Conservation (phyloP, 495 filamentous ascomycete genomes). For the Aspergillus baeticus region DNA sequence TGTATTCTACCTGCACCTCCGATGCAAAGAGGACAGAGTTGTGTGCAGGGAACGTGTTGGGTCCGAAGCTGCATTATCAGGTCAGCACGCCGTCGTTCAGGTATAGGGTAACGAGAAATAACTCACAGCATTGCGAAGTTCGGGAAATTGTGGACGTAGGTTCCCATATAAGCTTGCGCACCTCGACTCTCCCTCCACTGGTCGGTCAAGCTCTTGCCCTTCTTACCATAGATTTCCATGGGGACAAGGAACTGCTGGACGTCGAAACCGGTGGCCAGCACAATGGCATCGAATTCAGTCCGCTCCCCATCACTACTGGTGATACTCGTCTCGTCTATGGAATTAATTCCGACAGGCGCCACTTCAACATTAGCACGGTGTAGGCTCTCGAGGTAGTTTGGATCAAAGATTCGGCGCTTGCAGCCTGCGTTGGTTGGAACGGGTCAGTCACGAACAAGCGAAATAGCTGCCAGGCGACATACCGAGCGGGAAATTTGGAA, state of each 20-base stretch:
- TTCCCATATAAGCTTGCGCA: conserved; percentile 55
- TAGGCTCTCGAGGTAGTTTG: conserved; percentile 48
- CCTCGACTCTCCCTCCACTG: conserved; percentile 51
- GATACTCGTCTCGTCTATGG: conserved; percentile 46
- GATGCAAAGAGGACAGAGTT: conserved; percentile 50
- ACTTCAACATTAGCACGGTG: conserved; percentile 49
- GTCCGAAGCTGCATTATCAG: conserved; percentile 44
- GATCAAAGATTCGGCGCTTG: conserved; percentile 55
- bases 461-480: background rate
- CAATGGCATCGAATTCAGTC: conserved; percentile 45
- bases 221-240: conserved; percentile 38
- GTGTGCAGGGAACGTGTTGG: conserved; percentile 60
- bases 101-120: background rate
- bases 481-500: conserved; percentile 51
- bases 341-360: conserved; percentile 19
- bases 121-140: conserved; percentile 51
- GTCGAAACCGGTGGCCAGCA: conserved; percentile 52
- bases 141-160: conserved; percentile 56
- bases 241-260: conserved; percentile 35
- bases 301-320: background rate
- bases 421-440: conserved; percentile 34
- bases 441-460: background rate
- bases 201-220: conserved; percentile 36
- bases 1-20: conserved; percentile 51
- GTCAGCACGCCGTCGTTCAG: background rate